Evolutionary conservation across 495 filamentous ascomycete genomes (phyloP).

Genomic region (Cryomyces minteri): DNA sequence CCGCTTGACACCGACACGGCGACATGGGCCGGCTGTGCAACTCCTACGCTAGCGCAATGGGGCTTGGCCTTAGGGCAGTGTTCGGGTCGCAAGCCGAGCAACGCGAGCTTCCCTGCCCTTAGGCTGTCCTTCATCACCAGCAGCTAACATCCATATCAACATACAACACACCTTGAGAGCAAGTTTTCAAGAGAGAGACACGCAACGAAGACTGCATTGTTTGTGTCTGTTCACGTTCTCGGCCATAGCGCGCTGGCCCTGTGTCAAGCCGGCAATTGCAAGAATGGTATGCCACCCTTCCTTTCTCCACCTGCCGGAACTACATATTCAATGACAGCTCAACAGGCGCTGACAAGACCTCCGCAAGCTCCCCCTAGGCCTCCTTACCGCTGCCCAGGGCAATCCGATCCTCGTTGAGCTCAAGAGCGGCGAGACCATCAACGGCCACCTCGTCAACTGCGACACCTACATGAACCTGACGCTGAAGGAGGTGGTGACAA

Average conservation of each 20-base stretch:
- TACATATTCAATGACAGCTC: conserved; percentile 1
- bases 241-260: neutral
- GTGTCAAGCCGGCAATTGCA: neutral
- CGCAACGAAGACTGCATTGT: neutral
- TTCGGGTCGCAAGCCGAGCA: too few relatives aligned
- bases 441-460: conserved; percentile 87
- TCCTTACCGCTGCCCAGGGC: conserved; percentile 89
- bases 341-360: conserved; percentile 1
- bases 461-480: conserved; percentile 99
- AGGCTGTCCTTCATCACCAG: too few relatives aligned
- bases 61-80: too few relatives aligned
- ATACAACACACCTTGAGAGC: too few relatives aligned
- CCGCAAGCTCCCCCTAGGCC: conserved; percentile 67
- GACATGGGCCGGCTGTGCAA: too few relatives aligned
- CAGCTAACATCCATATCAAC: too few relatives aligned
- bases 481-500: conserved; percentile 94
- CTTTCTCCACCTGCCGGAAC: neutral
- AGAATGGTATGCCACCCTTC: neutral
- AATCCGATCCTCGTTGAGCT: conserved; percentile 98
- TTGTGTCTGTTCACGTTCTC: neutral
- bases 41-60: too few relatives aligned
- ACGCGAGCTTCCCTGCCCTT: too few relatives aligned
- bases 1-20: too few relatives aligned
- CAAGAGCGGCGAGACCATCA: conserved; percentile 95
- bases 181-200: too few relatives aligned